Evolutionary conservation across 805 yeast species (phyloP), one percentile per base, ranked within the genome.

Genomic region (Wickerhamomyces alni): DNA sequence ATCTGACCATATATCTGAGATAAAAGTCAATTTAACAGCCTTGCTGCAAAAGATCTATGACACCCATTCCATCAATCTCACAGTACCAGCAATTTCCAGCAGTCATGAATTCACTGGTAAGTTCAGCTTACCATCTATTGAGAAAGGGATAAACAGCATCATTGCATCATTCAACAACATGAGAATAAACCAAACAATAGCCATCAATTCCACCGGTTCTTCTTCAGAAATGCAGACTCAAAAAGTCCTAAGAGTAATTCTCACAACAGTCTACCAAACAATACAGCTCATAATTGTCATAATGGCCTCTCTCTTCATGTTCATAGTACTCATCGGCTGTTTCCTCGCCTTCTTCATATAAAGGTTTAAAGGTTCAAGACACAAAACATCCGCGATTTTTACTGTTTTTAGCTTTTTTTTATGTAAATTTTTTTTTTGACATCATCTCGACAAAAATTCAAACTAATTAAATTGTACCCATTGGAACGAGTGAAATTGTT

Each of bases 271-370:
- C 7, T 19, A 13, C 18, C 2, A 17, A n/a, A 18, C 7, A 15
- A 11, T 33, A 5, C 12, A 17, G 17, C 26, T 29, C 11, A 17
- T 30, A 17, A 15, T 19, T 5, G 21, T 32, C 28, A 21, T 26
- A 8, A 16, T 30, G 5, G 21, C 24, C 3, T 18, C 30, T 8
- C 10, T 17, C 13, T 28, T 33, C 22, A 17, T 39, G 18, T 5
- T 30, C 2, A 29, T 40, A 7, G 21, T 42, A 25, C 12, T 38
- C 3, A 6, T 46, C n/a, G 50, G 50, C 2, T 38, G 37, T 6
- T 31, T 46, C 5, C 42, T 40, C 22, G 32, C 50, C n/a, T 17
- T 46, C 17, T 28, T 31, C 8, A 35, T 40, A 28, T 39, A 36
- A 24, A 12, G 24, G 9, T 21, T 7, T 21, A 21, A 6, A 21